A percentile compares a stretch with the other conserved stretches of the same genome.
These are phyloP conservation scores for Fraxinus xanthoxyloides DNA, from an alignment of 305 asterid species.

Conservation along the genomic window DNA sequence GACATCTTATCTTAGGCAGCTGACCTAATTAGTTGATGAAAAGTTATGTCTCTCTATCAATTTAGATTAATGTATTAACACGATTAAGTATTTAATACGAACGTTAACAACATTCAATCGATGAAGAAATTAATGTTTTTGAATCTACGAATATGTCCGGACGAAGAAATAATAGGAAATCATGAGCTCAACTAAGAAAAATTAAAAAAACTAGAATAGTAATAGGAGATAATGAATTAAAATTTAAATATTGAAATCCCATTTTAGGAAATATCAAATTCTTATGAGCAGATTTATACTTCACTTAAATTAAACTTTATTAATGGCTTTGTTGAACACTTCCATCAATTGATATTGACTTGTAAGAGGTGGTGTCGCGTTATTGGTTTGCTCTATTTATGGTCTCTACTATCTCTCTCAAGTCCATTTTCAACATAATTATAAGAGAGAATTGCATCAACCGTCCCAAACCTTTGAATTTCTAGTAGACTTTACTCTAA, in stretches of 20 bases:
- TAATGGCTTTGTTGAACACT: background rate
- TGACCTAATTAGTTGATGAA: background rate
- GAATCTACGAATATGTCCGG: background rate
- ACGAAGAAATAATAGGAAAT: background rate
- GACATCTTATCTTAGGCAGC: background rate
- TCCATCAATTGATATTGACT: conserved; percentile 7
- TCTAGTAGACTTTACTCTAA: too few species aligned
- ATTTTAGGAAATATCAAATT: background rate
- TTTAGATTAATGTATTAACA: background rate
- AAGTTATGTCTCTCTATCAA: background rate
- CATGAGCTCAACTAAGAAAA: background rate
- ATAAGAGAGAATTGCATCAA: too few species aligned
- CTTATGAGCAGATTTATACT: background rate
- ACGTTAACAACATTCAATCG: background rate
- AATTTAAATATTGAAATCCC: background rate
- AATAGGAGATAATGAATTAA: background rate
- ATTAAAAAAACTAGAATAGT: background rate
- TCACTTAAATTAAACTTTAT: background rate
- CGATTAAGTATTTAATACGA: background rate
- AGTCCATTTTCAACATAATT: background rate
- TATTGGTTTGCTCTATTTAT: background rate
- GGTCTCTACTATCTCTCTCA: background rate
- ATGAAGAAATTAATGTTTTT: background rate
- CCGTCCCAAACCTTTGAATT: too few species aligned
- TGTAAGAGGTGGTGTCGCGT: background rate